Evolutionary conservation across 2,329 filamentous ascomycete genomes (phyloP).

Genomic region (Diplodia corticola): DNA sequence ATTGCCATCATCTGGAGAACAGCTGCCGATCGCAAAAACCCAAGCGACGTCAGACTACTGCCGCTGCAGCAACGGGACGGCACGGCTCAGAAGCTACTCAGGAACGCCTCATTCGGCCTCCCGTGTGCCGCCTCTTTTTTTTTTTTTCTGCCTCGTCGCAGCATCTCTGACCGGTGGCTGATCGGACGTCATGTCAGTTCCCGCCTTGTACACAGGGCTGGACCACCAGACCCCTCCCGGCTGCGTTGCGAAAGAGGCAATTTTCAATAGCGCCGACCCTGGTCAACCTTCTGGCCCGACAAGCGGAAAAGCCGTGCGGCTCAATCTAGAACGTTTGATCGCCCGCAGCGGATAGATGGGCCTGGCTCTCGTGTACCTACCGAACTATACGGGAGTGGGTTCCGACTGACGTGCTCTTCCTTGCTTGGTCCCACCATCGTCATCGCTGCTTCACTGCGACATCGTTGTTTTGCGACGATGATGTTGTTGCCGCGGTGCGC

Average conservation of each 20-base stretch:
- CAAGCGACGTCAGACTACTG: neutral
- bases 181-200: neutral
- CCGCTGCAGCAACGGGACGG: neutral
- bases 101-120: neutral
- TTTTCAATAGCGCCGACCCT: slow-evolving; percentile 16
- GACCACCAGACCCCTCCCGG: neutral
- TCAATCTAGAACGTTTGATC: slow-evolving; percentile 8
- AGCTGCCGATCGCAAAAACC: neutral
- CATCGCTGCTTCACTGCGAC: neutral
- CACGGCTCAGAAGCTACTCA: neutral
- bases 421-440: neutral
- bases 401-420: neutral
- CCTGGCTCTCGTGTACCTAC: neutral
- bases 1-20: neutral
- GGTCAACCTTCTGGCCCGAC: neutral
- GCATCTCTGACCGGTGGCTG: neutral
- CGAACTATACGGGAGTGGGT: neutral
- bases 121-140: neutral
- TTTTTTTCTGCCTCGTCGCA: neutral
- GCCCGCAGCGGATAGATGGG: neutral
- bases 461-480: no score
- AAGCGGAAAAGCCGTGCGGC: neutral
- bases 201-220: neutral
- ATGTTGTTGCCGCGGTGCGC: neutral
- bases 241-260: neutral